phyloP scores from a whole-genome alignment of 73 alveolate genomes.

The Urostyla sp. region DNA sequence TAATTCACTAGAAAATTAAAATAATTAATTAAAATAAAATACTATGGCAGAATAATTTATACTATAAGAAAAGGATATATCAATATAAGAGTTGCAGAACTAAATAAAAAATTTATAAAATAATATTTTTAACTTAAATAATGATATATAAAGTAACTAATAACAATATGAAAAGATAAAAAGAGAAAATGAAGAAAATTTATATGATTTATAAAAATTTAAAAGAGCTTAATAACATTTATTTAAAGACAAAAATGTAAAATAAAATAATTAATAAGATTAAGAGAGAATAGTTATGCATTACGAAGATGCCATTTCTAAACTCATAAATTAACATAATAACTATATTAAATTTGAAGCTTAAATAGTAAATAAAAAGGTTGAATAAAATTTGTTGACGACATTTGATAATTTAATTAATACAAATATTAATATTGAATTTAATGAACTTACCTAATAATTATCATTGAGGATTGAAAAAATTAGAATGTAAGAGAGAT shows the following conservation, averaged over 20 bases:
- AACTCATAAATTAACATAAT: background rate
- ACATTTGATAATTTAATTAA: background rate
- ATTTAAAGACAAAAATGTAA: background rate
- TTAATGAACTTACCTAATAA: background rate
- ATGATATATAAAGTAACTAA: conserved; percentile 1
- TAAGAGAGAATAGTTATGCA: conserved; percentile 27
- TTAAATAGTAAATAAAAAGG: background rate
- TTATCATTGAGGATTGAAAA: too few species aligned
- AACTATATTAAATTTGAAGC: background rate
- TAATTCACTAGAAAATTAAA: background rate
- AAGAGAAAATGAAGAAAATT: conserved; percentile 28
- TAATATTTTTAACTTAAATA: background rate
- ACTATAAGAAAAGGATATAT: conserved; percentile 38
- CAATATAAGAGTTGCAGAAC: conserved; percentile 3
- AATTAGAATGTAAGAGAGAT: background rate
- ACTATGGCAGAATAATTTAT: background rate
- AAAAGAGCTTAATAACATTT: conserved; percentile 48
- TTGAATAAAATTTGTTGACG: background rate
- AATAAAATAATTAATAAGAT: background rate
- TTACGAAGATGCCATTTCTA: conserved; percentile 24
- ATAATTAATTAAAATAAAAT: background rate
- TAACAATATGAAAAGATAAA: background rate
- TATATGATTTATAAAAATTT: conserved; percentile 6
- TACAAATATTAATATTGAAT: background rate
- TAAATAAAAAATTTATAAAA: background rate